Evolutionary conservation across 2,329 filamentous ascomycete genomes (phyloP).

Genomic region (Neoscytalidium dimidiatum): DNA sequence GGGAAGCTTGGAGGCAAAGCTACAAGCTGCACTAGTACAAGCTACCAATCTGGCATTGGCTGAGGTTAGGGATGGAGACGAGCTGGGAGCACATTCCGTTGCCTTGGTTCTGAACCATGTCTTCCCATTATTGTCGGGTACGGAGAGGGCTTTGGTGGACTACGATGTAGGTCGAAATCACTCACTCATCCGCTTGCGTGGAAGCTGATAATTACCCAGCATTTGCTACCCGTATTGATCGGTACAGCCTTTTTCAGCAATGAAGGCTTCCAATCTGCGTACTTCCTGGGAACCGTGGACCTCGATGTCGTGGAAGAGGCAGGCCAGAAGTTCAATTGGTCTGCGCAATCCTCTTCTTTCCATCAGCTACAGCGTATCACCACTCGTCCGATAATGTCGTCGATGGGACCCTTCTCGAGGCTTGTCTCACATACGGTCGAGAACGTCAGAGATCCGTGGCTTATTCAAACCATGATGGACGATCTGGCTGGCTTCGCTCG

Average conservation of each 20-base stretch:
- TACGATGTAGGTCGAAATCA: slow-evolving; percentile 51
- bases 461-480: slow-evolving; percentile 59
- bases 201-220: neutral
- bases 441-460: slow-evolving; percentile 53
- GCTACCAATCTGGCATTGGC: slow-evolving; percentile 75
- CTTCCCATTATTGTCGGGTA: slow-evolving; percentile 69
- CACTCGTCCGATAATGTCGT: slow-evolving; percentile 62
- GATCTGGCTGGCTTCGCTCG: slow-evolving; percentile 67
- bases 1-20: slow-evolving; percentile 61
- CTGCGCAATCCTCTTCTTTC: slow-evolving; percentile 60
- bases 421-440: slow-evolving; percentile 66
- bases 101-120: slow-evolving; percentile 74
- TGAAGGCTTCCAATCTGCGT: slow-evolving; percentile 74
- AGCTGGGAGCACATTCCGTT: slow-evolving; percentile 52
- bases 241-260: slow-evolving; percentile 67
- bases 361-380: slow-evolving; percentile 60
- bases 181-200: too few relatives aligned
- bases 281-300: slow-evolving; percentile 72
- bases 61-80: slow-evolving; percentile 56
- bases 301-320: slow-evolving; percentile 63
- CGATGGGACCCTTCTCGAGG: slow-evolving; percentile 67
- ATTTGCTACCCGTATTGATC: slow-evolving; percentile 68
- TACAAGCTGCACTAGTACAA: slow-evolving; percentile 73
- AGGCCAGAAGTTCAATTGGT: slow-evolving; percentile 64
- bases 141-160: slow-evolving; percentile 60